phyloP scores from a whole-genome alignment of 352 stramenopile genomes.

The Saprolegnia parasitica region DNA sequence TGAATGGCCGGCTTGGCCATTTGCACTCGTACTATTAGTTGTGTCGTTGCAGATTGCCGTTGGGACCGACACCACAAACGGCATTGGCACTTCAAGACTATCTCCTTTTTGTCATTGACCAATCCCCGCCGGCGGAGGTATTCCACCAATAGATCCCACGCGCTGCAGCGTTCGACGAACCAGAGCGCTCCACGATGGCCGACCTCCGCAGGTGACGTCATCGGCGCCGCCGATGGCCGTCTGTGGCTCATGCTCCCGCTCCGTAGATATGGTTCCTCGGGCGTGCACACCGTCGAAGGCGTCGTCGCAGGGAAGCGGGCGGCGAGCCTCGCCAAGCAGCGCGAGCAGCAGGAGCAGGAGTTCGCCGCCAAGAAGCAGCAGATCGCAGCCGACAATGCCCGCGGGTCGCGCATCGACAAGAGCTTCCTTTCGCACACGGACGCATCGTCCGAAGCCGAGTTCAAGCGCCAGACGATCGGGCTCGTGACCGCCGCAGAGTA shows the following conservation, averaged over 20 bases:
- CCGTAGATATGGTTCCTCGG: conserved; percentile 63
- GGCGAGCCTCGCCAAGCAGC: conserved; percentile 87
- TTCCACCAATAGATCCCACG: background rate
- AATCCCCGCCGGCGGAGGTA: background rate
- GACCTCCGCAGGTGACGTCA: conserved; percentile 1
- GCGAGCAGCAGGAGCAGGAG: conserved; percentile 89
- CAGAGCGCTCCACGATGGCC: background rate
- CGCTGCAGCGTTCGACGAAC: background rate
- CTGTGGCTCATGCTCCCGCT: background rate
- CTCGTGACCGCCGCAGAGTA: conserved; percentile 95
- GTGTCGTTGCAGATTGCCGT: too few species aligned
- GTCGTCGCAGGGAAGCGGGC: conserved; percentile 91
- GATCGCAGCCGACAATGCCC: conserved; percentile 76
- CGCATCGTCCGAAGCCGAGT: conserved; percentile 69
- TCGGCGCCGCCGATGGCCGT: background rate
- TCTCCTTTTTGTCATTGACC: background rate
- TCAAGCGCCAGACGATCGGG: conserved; percentile 87
- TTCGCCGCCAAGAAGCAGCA: conserved; percentile 92
- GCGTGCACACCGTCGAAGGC: conserved; percentile 95
- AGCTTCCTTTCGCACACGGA: conserved; percentile 87
- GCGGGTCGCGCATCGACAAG: conserved; percentile 83
- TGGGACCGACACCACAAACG: too few species aligned
- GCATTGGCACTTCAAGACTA: background rate
- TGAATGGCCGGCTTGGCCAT: too few species aligned
- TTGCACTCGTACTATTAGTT: too few species aligned